Conservation (phyloP, 169 alveolate genomes). For the Plasmodium blacklocki region DNA sequence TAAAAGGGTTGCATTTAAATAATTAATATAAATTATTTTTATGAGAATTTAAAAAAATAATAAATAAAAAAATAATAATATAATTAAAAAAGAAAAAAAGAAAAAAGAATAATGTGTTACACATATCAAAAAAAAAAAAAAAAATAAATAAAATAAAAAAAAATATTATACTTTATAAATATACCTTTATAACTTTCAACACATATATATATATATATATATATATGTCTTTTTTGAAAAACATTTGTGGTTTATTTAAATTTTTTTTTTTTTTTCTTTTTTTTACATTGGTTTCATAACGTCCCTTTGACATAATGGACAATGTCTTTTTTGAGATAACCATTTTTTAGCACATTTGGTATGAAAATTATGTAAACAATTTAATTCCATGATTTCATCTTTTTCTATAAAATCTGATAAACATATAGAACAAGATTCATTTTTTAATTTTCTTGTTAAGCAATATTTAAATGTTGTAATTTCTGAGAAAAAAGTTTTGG, state of each 20-base stretch:
- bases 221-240: background rate
- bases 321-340: constrained; percentile 79
- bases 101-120: background rate
- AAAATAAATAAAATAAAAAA: background rate
- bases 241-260: background rate
- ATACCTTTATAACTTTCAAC: background rate
- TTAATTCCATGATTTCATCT: constrained; percentile 77
- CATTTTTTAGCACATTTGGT: constrained; percentile 82
- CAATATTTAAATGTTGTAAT: constrained; percentile 72
- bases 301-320: constrained; percentile 83
- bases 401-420: constrained; percentile 80
- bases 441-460: constrained; percentile 46
- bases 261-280: no score
- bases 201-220: constrained; percentile 6
- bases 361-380: constrained; percentile 83
- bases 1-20: constrained; percentile 42
- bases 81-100: background rate
- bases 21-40: constrained; percentile 21
- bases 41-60: constrained; percentile 55
- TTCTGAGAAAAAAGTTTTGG: constrained; percentile 36
- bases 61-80: constrained; percentile 19
- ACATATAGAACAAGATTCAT: constrained; percentile 83
- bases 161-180: constrained; percentile 8
- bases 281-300: constrained; percentile 43
- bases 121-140: constrained; percentile 14